Evolutionary conservation across 345 rosid species (phyloP), one percentile per base, ranked within the genome.

Genomic region (Aethionema arabicum): DNA sequence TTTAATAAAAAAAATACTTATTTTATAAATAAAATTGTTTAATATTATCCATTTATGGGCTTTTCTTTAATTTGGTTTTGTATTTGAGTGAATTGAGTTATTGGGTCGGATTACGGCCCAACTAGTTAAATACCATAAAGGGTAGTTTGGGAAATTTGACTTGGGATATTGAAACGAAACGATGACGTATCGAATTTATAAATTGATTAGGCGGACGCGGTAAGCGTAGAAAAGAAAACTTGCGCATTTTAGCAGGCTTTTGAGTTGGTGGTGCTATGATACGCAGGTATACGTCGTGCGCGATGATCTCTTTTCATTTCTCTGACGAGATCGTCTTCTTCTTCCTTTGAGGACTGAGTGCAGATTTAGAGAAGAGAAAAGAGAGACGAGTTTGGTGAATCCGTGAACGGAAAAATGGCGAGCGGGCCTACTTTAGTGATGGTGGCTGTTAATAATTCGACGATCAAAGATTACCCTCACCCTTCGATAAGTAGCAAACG

Each of bases 401-500:
- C 27, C 2, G 33, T 7, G 31, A 32, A 36, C 1, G 3, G 39
- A 29, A 43, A 21, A 29, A 78, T 80, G 75, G 80, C 44, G 51
- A 74, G 76, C 46, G 87, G 70, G 72, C 71, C 90, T 49, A 89
- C 96, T 44, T 74, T 83, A 72, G 60, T 89, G 40, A 72, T 92
- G 91, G 39, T 92, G 15, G 95, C 78, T 0, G 96, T 89, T 76
- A 89, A 79, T 67, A 79, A 81, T 76, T 86, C 96, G 36, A 83
- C 91, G 39, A 76, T 85, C 38, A 85, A 67, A 72, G 84, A 82
- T 0, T 81, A 89, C 13, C 86, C 93, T 5, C 76, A 85, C 55
- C 74, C 98, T 13, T 87, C 96, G 42, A 92, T 92, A 3, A 92
- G 98, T 62, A 64, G 95, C 82, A 81, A 65, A 46, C 79, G 96